A percentile compares a stretch with the other conserved stretches of the same genome.
Conservation (phyloP, 768 basidiomycete species). For the Imleria badia region DNA sequence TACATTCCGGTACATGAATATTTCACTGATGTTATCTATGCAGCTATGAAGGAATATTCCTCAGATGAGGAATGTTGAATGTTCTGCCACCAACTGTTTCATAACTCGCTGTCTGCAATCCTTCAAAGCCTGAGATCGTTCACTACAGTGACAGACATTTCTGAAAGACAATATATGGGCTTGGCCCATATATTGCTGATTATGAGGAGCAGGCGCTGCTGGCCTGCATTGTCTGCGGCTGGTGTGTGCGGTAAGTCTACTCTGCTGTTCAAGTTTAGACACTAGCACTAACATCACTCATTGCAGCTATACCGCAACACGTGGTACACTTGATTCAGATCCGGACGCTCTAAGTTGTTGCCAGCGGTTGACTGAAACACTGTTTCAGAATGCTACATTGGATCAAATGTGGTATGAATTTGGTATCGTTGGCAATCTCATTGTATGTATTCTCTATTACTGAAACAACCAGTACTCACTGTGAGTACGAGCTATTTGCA, state of each 20-base stretch:
- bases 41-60: constrained; percentile 10
- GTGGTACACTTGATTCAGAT: neutral
- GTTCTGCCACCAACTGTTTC: constrained; percentile 33
- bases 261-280: neutral
- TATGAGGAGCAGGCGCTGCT: constrained; percentile 1
- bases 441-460: constrained; percentile 15
- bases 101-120: too few species aligned
- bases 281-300: neutral
- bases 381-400: neutral
- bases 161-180: constrained; percentile 1
- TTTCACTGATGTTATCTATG: neutral
- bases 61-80: constrained; percentile 17
- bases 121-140: constrained; percentile 7
- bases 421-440: constrained; percentile 25
- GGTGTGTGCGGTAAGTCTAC: constrained; percentile 1
- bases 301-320: neutral
- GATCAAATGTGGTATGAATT: constrained; percentile 27
- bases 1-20: neutral
- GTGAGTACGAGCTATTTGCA: too few species aligned
- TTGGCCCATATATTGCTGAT: constrained; percentile 3
- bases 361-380: neutral
- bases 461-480: too few species aligned
- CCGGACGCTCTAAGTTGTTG: neutral
- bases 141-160: constrained; percentile 33
- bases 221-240: neutral